These are phyloP conservation scores for Coprinellus aureogranulatus DNA, from an alignment of 768 basidiomycete genomes.

Conservation along the genomic window DNA sequence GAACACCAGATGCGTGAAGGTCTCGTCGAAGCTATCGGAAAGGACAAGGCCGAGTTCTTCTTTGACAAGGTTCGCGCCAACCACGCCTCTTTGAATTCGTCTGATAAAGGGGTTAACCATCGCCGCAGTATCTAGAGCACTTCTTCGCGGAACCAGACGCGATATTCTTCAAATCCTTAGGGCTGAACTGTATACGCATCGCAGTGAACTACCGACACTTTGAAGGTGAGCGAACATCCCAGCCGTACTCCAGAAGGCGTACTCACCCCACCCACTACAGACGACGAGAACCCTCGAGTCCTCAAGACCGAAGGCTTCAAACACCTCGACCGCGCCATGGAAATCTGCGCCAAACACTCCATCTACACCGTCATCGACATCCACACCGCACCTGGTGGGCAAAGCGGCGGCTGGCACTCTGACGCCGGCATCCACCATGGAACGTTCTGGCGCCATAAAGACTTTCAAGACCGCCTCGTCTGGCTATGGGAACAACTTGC, in stretches of 20 bases:
- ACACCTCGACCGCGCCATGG: constrained; percentile 78
- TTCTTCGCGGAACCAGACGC: constrained; percentile 83
- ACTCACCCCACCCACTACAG: constrained; percentile 15
- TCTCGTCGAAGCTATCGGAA: constrained; percentile 62
- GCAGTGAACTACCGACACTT: constrained; percentile 76
- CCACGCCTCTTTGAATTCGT: neutral
- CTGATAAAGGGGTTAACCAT: neutral
- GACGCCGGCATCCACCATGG: constrained; percentile 67
- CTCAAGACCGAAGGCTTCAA: constrained; percentile 74
- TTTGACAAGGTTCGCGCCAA: constrained; percentile 66
- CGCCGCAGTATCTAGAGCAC: constrained; percentile 68
- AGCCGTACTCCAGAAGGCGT: neutral
- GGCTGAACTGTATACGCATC: constrained; percentile 76
- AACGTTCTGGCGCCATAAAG: constrained; percentile 77
- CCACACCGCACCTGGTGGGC: constrained; percentile 73
- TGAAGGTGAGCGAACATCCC: constrained; percentile 39
- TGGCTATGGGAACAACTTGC: constrained; percentile 79
- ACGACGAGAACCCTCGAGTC: constrained; percentile 78
- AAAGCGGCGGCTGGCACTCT: constrained; percentile 83
- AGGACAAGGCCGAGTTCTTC: constrained; percentile 71
- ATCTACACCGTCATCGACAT: constrained; percentile 82
- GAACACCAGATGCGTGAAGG: constrained; percentile 76
- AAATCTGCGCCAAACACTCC: constrained; percentile 66
- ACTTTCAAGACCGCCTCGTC: constrained; percentile 75
- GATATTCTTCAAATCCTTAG: constrained; percentile 74